Conservation (phyloP, 73 alveolate species). For the Paramecium bursaria region DNA sequence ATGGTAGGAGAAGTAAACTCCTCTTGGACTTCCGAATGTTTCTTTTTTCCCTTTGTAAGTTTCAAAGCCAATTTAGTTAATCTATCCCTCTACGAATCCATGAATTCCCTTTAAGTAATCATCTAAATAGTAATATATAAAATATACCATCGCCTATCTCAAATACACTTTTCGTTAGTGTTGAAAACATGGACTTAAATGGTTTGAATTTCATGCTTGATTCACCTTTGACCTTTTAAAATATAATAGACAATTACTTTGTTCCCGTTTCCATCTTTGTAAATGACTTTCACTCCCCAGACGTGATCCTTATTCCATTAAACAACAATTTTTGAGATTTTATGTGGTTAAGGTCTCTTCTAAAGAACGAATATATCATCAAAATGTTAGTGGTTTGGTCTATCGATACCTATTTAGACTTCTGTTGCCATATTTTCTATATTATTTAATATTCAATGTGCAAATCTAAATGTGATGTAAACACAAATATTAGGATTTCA, state of each 20-base stretch:
- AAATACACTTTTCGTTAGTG: not conserved
- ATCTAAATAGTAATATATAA: too few relatives aligned
- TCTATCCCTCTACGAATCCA: constrained; percentile 11
- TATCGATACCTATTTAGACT: constrained; percentile 19
- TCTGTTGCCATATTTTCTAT: too few relatives aligned
- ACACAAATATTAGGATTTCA: too few relatives aligned
- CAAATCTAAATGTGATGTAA: too few relatives aligned
- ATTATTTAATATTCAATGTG: too few relatives aligned
- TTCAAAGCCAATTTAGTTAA: constrained; percentile 40
- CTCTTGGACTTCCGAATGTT: constrained; percentile 40
- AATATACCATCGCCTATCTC: constrained; percentile 15
- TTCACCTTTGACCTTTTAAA: too few relatives aligned
- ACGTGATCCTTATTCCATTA: constrained; percentile 11
- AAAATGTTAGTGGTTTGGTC: constrained; percentile 6
- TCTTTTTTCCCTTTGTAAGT: constrained; percentile 18
- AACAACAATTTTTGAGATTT: constrained; percentile 8
- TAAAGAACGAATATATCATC: constrained; percentile 12
- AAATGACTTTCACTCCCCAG: not conserved
- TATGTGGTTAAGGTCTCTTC: not conserved
- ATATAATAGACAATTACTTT: too few relatives aligned
- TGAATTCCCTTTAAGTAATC: constrained; percentile 30
- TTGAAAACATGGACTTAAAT: not conserved
- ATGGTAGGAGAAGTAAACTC: constrained; percentile 35
- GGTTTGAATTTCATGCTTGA: constrained; percentile 20
- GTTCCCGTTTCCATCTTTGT: constrained; percentile 45